Base-by-base conservation (phyloP, 805 yeast genomes). In the Monosporozyma aquatica region DNA sequence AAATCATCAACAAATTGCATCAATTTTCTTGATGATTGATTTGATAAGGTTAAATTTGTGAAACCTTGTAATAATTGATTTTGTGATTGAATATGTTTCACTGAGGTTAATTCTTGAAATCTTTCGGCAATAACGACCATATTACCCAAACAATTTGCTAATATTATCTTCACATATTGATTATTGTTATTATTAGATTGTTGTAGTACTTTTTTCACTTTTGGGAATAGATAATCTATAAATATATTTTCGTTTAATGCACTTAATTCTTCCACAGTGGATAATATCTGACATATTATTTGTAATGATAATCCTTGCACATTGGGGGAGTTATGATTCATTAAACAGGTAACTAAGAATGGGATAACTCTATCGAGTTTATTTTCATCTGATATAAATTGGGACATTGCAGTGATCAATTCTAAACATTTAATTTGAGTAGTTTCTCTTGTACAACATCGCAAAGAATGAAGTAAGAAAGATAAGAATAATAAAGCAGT, bases 301-400 rank as follows among this genome's bases (percentile, higher is more conserved):
- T 75, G 67, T 6, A 92, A 52, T 0, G 95, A 84, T 3, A 76
- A 66, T 1, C 78, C 72, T 41, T 81, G 83, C 3, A 87, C 92
- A 37, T 70, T 74, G 1, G 76, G 70, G 15, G 80, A 71, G 1
- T 71, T 64, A 46, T 86, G 95, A 40, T 83, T 87, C 25, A 50
- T 54, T 11, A 89, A 59, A 41, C 87, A 67, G n/a, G 76, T 65
- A 18, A 85, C 72, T 20, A 92, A 59, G 55, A 82, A 86, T 0
- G 98, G 97, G 20, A 92, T 60, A 25, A 87, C 77, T 36, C 97
- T 64, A 58, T 92, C 97, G 30, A 92, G 66, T 56, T 87, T 90
- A 13, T 79, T 80, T 43, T 84, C 95, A 56, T 92, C 97, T 20
- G 76, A 74, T 2, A 87, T 67, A 44, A 76, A 74, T 53, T 85